Evolutionary conservation across 2,329 filamentous ascomycete genomes (phyloP).

Genomic region (Sporothrix curviconia): DNA sequence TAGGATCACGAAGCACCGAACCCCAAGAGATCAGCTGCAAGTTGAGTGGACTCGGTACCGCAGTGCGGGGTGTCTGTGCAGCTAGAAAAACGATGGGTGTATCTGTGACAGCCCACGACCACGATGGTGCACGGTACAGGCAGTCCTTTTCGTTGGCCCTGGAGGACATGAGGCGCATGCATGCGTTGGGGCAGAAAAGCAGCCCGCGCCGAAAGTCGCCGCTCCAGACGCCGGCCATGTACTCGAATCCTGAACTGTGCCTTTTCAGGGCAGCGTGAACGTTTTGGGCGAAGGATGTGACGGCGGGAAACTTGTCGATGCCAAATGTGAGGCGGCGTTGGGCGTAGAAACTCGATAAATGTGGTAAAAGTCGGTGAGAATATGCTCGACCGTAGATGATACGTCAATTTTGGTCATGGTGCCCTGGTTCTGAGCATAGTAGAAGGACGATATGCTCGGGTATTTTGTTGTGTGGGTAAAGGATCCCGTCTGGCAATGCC

Average conservation of each 20-base stretch:
- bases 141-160: background rate
- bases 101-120: conserved; percentile 13
- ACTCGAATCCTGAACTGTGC: background rate
- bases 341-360: background rate
- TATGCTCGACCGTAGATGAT: no score
- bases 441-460: background rate
- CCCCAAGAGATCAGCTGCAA: background rate
- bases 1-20: background rate
- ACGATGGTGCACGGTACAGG: conserved; percentile 10
- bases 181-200: background rate
- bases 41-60: background rate
- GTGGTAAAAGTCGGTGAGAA: conserved; percentile 5
- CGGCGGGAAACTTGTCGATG: conserved; percentile 10
- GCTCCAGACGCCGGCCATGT: conserved; percentile 11
- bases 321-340: background rate
- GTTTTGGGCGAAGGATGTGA: conserved; percentile 1
- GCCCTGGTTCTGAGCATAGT: background rate
- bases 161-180: background rate
- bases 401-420: background rate
- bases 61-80: background rate
- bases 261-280: background rate
- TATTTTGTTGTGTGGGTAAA: conserved; percentile 1
- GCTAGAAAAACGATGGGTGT: background rate
- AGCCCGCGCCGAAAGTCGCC: conserved; percentile 1
- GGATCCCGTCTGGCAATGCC: background rate